Evolutionary conservation across 2,329 filamentous ascomycete species (phyloP), one percentile per base, ranked within the genome.

Genomic region (Emmonsia crescens): DNA sequence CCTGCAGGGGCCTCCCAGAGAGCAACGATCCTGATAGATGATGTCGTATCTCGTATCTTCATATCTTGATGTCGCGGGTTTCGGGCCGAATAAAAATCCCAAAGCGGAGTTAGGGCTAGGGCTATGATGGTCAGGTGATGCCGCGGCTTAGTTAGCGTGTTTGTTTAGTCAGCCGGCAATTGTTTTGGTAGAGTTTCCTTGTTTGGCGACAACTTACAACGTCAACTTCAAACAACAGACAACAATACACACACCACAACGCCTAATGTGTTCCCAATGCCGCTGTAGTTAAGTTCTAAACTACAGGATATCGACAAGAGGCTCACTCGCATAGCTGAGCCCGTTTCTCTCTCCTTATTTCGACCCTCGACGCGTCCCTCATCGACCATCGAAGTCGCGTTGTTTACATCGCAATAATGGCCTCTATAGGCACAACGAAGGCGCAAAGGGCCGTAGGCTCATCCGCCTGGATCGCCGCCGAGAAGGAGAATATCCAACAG

Each of bases 381-480:
- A 46, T 49, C 19, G 3, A 8, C 24, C 24, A 8, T 42, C 31
- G 27, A 59, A 44, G 60, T 60, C 65, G 69, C 68, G 64, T 75
- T 75, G 72, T 75, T 74, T 74, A 73, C 71, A 69, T 72, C 52
- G n/a, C n/a, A 62, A 59, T 14, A 66, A 77, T 77, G 75, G 70
- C 74, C 58, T 64, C 73, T 60, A 65, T 70, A 59, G 68, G 72
- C 63, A 68, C 73, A 63, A 76, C 73, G 63, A 76, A 72, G 70
- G 71, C 57, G 64, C 76, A 76, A 65, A 75, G 75, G 69, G 71
- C 88, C 71, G 86, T 96, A 68, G 92, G 91, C 74, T 94, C 91
- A 64, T 79, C 85, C 69, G 81, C 87, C 77, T 99, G 94, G 94
- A 85, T 96, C 66, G 79, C 86, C 38, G 86, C 90, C 67, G 94